Evolutionary conservation across 768 basidiomycete species (phyloP), one percentile per base, ranked within the genome.

Genomic region (Lactifluus subvellereus): DNA sequence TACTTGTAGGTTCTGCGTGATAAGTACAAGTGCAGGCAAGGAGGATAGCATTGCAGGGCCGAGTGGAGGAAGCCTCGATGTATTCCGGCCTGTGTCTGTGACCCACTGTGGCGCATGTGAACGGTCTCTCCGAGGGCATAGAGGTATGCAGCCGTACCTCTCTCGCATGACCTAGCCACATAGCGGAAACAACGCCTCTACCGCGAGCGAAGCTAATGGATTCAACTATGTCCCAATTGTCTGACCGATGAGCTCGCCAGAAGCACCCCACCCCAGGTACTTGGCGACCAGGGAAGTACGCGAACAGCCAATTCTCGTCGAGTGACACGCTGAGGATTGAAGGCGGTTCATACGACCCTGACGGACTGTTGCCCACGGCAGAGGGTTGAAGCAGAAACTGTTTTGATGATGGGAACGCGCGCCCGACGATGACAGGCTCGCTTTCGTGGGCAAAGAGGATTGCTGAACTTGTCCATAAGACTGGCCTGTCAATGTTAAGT

Each of bases 381-480:
- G 86, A 86, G 3, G 85, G 80, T 3, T 77, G 79, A 14, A 91
- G 70, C 0, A 74, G 64, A 66, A 90, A 89, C 63, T 85, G 83
- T 55, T 80, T 85, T 8, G 84, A 82, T 3, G 88, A 87, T 10
- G 88, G 84, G 67, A 89, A 88, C 65, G 87, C 81, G 40, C 84
- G 82, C 9, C 79, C 87, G 16, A 81, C 73, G 14, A 92, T 73
- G 20, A 79, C 65, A 38, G 90, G 84, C 66, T 83, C 82, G 0
- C 79, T 78, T 37, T 84, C 79, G 70, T 90, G 87, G 0, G 89
- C 79, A 9, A 83, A 82, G 71, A 89, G 86, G 69, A 91, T 82
- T 13, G 83, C 77, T 3, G 84, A 83, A 38, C 76, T 75, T 0
- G 89, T 84, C 90, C 90, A 91, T 65, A 80, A 81, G 4, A 89